These are phyloP conservation scores for Eucalyptus pauciflora DNA, from an alignment of 345 rosid genomes.

Conservation along the genomic window DNA sequence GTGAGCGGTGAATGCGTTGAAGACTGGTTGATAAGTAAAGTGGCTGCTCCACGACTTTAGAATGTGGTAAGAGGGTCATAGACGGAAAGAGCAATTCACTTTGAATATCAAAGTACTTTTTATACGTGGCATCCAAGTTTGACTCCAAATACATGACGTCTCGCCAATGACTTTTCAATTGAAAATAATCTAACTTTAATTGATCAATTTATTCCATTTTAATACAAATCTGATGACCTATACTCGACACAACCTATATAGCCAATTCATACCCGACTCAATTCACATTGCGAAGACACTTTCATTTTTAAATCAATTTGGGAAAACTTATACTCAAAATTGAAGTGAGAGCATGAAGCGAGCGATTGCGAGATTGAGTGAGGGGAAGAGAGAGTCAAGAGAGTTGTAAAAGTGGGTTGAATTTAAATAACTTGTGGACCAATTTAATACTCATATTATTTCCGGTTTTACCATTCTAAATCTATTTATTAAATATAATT, in stretches of 20 bases:
- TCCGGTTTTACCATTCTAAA: fast-evolving
- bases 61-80: neutral
- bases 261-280: fast-evolving
- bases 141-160: neutral
- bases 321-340: neutral
- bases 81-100: neutral
- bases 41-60: neutral
- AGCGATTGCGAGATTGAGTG: neutral
- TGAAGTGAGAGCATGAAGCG: too few species aligned
- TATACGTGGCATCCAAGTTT: neutral
- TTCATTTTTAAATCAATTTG: too few species aligned
- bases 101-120: neutral
- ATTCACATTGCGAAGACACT: too few species aligned
- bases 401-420: fast-evolving
- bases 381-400: neutral
- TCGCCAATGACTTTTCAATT: neutral
- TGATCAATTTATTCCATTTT: too few species aligned
- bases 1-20: neutral
- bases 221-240: fast-evolving
- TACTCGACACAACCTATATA: fast-evolving
- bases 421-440: neutral
- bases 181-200: too few species aligned
- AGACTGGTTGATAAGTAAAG: neutral
- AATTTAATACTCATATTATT: too few species aligned
- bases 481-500: too few species aligned